phyloP scores from a whole-genome alignment of 345 rosid genomes.

The Citrus hindsii region DNA sequence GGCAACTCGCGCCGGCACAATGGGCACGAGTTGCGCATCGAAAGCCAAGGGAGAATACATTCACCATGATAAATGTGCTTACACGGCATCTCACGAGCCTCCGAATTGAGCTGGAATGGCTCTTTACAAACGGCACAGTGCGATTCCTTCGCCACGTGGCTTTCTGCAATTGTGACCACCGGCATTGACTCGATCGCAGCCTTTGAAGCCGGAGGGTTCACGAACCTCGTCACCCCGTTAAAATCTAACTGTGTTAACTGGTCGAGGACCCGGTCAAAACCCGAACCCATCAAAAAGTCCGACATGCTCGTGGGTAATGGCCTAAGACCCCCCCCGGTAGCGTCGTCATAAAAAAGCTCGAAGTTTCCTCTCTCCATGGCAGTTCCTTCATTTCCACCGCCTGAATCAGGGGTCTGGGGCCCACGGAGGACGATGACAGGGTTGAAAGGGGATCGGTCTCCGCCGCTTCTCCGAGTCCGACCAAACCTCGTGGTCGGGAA shows the following conservation, averaged over 20 bases:
- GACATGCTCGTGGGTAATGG: conserved; percentile 65
- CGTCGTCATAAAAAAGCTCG: conserved; percentile 66
- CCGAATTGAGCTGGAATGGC: conserved; percentile 39
- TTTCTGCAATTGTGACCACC: conserved; percentile 28
- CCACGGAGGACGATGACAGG: conserved; percentile 63
- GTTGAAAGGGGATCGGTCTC: conserved; percentile 64
- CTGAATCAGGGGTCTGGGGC: conserved; percentile 21
- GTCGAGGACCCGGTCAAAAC: conserved; percentile 68
- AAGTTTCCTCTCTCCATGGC: conserved; percentile 32
- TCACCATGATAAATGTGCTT: conserved; percentile 57
- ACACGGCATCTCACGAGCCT: conserved; percentile 66
- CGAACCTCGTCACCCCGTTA: conserved; percentile 41
- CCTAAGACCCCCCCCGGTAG: conserved; percentile 51
- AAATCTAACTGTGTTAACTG: conserved; percentile 55
- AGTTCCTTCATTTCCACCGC: conserved; percentile 17
- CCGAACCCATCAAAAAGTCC: conserved; percentile 71
- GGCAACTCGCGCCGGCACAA: conserved; percentile 59
- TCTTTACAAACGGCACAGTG: conserved; percentile 63
- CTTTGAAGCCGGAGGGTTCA: conserved; percentile 55
- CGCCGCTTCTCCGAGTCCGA: conserved; percentile 39
- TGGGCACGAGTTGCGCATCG: conserved; percentile 52
- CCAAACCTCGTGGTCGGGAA: conserved; percentile 25
- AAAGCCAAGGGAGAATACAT: conserved; percentile 60
- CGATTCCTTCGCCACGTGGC: conserved; percentile 40
- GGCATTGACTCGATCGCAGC: conserved; percentile 64